phyloP scores from a whole-genome alignment of 164 flowering plant species.

The Tetracentron sinense region DNA sequence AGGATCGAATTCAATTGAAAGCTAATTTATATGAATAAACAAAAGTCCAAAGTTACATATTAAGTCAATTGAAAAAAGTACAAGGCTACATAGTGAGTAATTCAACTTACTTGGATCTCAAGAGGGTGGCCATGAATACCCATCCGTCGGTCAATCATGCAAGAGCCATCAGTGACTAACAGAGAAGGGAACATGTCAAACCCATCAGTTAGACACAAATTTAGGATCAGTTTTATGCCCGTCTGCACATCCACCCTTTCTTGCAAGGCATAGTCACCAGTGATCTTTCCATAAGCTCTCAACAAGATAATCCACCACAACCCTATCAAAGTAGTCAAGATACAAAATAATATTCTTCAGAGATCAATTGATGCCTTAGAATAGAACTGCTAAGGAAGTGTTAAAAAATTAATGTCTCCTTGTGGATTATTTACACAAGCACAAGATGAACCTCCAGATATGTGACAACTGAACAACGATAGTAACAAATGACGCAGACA shows the following conservation, averaged over 20 bases:
- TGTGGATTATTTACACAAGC: background rate
- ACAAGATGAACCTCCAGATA: background rate
- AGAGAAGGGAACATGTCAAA: constrained; percentile 95
- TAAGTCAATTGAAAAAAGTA: background rate
- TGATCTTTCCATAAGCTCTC: constrained; percentile 88
- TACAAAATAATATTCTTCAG: background rate
- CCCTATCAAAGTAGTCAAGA: constrained; percentile 34
- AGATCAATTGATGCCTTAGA: background rate
- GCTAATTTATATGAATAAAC: too few relatives aligned
- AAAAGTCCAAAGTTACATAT: too few relatives aligned
- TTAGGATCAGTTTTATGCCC: constrained; percentile 70
- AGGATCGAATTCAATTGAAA: too few relatives aligned
- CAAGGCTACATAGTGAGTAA: background rate
- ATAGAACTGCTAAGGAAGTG: background rate
- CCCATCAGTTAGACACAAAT: constrained; percentile 80
- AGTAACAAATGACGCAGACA: background rate
- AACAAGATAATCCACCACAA: constrained; percentile 95
- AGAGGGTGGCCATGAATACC: constrained; percentile 97
- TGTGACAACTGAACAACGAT: background rate
- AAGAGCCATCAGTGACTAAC: constrained; percentile 90
- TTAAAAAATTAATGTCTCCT: background rate
- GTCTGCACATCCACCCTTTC: constrained; percentile 93
- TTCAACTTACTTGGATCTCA: constrained; percentile 68
- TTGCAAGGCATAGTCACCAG: constrained; percentile 83
- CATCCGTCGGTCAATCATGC: constrained; percentile 95